A percentile compares a stretch with the other conserved stretches of the same genome.
These are phyloP conservation scores for Suhomyces guaymorum DNA, from an alignment of 1,139 yeast genomes.

Conservation along the genomic window DNA sequence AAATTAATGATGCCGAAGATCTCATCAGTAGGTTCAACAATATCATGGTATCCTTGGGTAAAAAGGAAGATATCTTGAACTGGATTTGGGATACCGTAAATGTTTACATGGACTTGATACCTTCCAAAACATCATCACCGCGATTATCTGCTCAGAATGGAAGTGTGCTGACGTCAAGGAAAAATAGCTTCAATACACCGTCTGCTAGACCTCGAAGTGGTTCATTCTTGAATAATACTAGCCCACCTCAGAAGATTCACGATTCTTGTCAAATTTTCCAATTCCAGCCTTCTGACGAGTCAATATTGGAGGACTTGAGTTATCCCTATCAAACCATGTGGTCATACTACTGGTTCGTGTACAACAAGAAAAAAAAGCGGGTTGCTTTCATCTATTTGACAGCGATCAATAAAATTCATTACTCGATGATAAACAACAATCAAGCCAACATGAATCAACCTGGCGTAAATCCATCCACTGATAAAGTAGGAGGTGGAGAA, in stretches of 20 bases:
- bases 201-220: conserved; percentile 14
- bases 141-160: conserved; percentile 17
- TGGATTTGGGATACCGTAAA: conserved; percentile 92
- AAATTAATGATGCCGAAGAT: conserved; percentile 48
- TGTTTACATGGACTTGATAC: conserved; percentile 72
- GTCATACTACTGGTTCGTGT: conserved; percentile 92
- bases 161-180: conserved; percentile 24
- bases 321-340: conserved; percentile 79
- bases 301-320: conserved; percentile 63
- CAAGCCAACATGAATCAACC: conserved; percentile 13
- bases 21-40: conserved; percentile 78
- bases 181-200: conserved; percentile 24
- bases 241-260: conserved; percentile 10
- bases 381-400: conserved; percentile 76
- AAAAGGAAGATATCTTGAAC: conserved; percentile 46
- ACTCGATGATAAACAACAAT: conserved; percentile 32
- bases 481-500: conserved; percentile 20
- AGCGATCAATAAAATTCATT: conserved; percentile 46
- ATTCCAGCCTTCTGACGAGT: conserved; percentile 77
- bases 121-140: conserved; percentile 30
- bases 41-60: conserved; percentile 77
- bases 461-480: conserved; percentile 20
- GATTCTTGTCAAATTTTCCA: conserved; percentile 76
- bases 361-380: conserved; percentile 85
- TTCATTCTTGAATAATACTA: conserved; percentile 4